phyloP scores from a whole-genome alignment of 2,329 filamentous ascomycete genomes.

The Colletotrichum spinosum region DNA sequence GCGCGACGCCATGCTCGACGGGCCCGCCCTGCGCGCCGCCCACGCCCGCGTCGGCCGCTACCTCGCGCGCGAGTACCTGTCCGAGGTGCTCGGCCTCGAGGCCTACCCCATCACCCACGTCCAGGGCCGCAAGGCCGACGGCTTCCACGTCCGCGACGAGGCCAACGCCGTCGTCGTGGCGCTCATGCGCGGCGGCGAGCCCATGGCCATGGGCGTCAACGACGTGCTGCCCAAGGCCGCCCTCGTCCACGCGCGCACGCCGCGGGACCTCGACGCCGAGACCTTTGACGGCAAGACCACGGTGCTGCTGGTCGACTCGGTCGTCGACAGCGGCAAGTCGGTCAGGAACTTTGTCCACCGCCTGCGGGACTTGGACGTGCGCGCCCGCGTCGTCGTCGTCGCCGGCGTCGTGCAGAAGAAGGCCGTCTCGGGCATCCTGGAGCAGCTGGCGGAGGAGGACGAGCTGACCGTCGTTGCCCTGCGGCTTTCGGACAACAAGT shows the following conservation, averaged over 20 bases:
- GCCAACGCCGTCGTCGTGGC: slow-evolving; percentile 58
- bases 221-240: slow-evolving; percentile 62
- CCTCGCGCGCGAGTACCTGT: slow-evolving; percentile 62
- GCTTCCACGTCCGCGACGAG: slow-evolving; percentile 63
- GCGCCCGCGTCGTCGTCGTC: slow-evolving; percentile 63
- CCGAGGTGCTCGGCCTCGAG: slow-evolving; percentile 62
- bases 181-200: slow-evolving; percentile 72
- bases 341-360: slow-evolving; percentile 60
- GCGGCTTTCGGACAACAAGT: slow-evolving; percentile 67
- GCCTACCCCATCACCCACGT: slow-evolving; percentile 62
- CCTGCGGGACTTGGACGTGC: slow-evolving; percentile 53
- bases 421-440: slow-evolving; percentile 39
- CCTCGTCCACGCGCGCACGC: slow-evolving; percentile 59
- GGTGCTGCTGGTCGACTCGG: slow-evolving; percentile 69
- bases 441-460: slow-evolving; percentile 38
- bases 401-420: slow-evolving; percentile 65
- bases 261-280: slow-evolving; percentile 54
- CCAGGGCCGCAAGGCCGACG: slow-evolving; percentile 56
- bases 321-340: slow-evolving; percentile 68
- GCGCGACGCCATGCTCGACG: slow-evolving; percentile 61
- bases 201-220: slow-evolving; percentile 70
- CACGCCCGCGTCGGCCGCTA: slow-evolving; percentile 64
- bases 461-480: slow-evolving; percentile 61
- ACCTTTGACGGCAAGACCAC: slow-evolving; percentile 54
- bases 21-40: slow-evolving; percentile 58